Base-by-base conservation (phyloP, 768 basidiomycete genomes). In the Pleurotus tuber-regium region DNA sequence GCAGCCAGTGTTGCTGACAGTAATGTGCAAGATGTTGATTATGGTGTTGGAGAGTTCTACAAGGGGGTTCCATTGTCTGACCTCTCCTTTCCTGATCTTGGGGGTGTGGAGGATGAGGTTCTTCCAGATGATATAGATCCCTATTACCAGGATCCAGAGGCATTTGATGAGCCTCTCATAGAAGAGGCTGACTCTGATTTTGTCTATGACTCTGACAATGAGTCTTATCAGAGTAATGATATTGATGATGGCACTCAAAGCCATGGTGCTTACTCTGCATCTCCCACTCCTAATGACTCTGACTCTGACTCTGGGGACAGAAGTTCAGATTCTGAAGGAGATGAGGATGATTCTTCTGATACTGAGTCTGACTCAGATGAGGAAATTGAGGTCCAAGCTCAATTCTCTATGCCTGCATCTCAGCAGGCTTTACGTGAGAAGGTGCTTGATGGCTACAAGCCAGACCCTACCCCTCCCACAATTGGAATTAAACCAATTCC, bases 381-480 rank as follows among this genome's bases (percentile, higher is more conserved):
- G 16, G 31, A 42, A 40, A 14, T 35, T 31, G 48, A 50, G 33
- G 35, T n/a, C 11, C n/a, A 16, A 10, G 16, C 33, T 16, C 28
- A 33, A 23, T 38, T 38, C 31, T 11, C 18, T 14, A n/a, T 51
- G n/a, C 50, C 50, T n/a, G 21, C n/a, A n/a, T 21, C 50, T 10
- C 41, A 40, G 30, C 12, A 42, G 18, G 41, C 12, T 21, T 26
- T 52, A 8, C 50, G 41, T n/a, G 16, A 40, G n/a, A 42, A 52
- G 24, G 18, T 52, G 24, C 30, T 52, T 6, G 23, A 30, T 19
- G 41, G 28, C 39, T 52, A 52, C 30, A 23, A 12, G 11, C 11
- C 29, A 12, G 25, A 24, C 11, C 41, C 50, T 10, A n/a, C 9
- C 14, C 39, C 50, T 10, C 38, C 50, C 11, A 9, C 24, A 14